Percentiles rank a stretch among this genome's conserved stretches.
phyloP scores from a whole-genome alignment of 2,329 filamentous ascomycete species.

The Lachnum nothofagi region DNA sequence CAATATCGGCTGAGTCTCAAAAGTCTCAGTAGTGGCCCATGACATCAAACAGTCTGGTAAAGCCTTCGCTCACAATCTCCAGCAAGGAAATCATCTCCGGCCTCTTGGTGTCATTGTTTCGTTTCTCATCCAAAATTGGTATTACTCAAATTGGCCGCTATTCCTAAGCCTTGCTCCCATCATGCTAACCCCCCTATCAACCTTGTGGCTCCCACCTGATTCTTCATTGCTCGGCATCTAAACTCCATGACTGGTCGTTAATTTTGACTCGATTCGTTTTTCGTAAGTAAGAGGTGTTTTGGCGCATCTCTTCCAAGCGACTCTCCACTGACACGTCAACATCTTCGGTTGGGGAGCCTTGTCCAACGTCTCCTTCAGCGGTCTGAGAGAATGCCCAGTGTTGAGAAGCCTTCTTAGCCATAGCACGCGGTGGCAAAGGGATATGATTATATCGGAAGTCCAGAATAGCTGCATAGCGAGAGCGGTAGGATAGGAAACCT shows the following conservation, averaged over 20 bases:
- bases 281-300: neutral
- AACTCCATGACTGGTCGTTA: too few relatives aligned
- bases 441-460: conserved; percentile 56
- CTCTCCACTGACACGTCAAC: neutral
- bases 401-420: neutral
- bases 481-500: conserved; percentile 59
- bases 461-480: conserved; percentile 61
- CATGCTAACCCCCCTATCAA: too few relatives aligned
- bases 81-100: too few relatives aligned
- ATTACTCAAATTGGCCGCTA: too few relatives aligned
- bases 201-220: too few relatives aligned
- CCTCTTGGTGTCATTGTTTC: too few relatives aligned
- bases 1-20: too few relatives aligned
- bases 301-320: neutral
- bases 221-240: neutral
- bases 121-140: too few relatives aligned
- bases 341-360: neutral
- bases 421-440: conserved; percentile 18
- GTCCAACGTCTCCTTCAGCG: neutral
- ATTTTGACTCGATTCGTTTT: neutral
- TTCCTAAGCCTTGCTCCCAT: too few relatives aligned
- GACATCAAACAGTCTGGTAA: too few relatives aligned
- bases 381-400: neutral
- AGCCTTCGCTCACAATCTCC: too few relatives aligned
- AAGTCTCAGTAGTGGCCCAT: too few relatives aligned